phyloP scores from a whole-genome alignment of 169 alveolate genomes.

The Eimeria falciformis region DNA sequence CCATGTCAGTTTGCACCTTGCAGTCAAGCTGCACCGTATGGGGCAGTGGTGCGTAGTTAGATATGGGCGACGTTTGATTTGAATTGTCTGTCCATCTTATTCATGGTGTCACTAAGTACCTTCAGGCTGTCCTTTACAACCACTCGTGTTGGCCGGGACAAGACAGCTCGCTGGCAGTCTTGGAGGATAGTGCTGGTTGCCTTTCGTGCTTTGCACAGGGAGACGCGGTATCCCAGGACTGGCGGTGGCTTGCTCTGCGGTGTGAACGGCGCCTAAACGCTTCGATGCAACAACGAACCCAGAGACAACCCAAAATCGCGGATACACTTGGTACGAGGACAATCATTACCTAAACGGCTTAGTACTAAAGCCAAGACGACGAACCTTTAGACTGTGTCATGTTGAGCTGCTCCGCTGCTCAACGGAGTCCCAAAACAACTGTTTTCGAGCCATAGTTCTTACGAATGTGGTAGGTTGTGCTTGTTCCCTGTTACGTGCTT shows the following conservation, averaged over 20 bases:
- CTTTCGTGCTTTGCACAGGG: slow-evolving; percentile 29
- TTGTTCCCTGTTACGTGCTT: neutral
- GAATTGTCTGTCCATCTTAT: neutral
- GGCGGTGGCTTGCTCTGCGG: slow-evolving; percentile 86
- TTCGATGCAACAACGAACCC: slow-evolving; percentile 77
- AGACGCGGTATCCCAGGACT: slow-evolving; percentile 84
- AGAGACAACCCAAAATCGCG: slow-evolving; percentile 75
- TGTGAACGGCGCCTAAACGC: slow-evolving; percentile 83
- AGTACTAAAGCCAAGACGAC: neutral
- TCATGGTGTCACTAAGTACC: neutral
- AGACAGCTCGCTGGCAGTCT: no score
- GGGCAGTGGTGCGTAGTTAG: neutral
- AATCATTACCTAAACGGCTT: neutral
- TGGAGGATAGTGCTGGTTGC: no score
- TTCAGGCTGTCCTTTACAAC: neutral
- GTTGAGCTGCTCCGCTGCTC: neutral
- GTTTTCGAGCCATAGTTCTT: neutral
- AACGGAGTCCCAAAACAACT: neutral
- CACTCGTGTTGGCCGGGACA: no score
- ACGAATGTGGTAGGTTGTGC: neutral
- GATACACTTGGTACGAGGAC: slow-evolving; percentile 58
- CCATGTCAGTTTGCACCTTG: slow-evolving; percentile 27
- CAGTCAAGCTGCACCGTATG: neutral
- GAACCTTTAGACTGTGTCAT: neutral
- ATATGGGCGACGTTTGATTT: neutral